Evolutionary conservation across 2,329 filamentous ascomycete genomes (phyloP).

Genomic region (Pseudofabraea citricarpa): DNA sequence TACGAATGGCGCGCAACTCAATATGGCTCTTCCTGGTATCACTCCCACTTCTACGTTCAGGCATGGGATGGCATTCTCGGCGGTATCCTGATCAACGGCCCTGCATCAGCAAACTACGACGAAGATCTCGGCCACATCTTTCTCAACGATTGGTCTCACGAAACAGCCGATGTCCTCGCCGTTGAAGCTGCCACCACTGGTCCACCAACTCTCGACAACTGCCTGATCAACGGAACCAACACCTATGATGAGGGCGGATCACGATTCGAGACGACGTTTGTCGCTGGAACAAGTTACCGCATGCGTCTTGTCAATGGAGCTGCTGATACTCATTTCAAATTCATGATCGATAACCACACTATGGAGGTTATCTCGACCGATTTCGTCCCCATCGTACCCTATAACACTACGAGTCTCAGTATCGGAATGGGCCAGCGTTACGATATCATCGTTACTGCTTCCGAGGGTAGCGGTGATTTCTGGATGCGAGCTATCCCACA

Average conservation of each 20-base stretch:
- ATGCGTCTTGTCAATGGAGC: constrained; percentile 38
- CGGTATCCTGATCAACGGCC: constrained; percentile 56
- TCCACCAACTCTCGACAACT: constrained; percentile 20
- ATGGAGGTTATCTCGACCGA: constrained; percentile 61
- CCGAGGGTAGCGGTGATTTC: constrained; percentile 36
- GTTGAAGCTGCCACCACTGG: constrained; percentile 5
- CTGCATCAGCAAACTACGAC: constrained; percentile 53
- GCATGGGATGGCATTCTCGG: constrained; percentile 53
- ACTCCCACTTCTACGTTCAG: constrained; percentile 48
- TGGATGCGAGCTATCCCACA: constrained; percentile 53
- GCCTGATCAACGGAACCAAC: constrained; percentile 17
- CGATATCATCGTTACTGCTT: constrained; percentile 37
- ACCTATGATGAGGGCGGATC: constrained; percentile 5
- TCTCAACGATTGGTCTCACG: constrained; percentile 19
- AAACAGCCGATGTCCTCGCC: constrained; percentile 9
- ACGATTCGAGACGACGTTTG: constrained; percentile 28
- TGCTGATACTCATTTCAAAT: constrained; percentile 38
- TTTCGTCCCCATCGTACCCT: constrained; percentile 48
- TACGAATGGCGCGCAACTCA: constrained; percentile 15
- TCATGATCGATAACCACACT: constrained; percentile 41
- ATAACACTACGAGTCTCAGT: constrained; percentile 39
- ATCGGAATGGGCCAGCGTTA: constrained; percentile 49
- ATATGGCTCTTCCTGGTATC: constrained; percentile 52
- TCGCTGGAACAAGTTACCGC: constrained; percentile 34
- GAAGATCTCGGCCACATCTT: constrained; percentile 51